A percentile compares a stretch with the other conserved stretches of the same genome.
These are phyloP conservation scores for Microthyrium microscopicum DNA, from an alignment of 2,329 filamentous ascomycete genomes.

Conservation along the genomic window DNA sequence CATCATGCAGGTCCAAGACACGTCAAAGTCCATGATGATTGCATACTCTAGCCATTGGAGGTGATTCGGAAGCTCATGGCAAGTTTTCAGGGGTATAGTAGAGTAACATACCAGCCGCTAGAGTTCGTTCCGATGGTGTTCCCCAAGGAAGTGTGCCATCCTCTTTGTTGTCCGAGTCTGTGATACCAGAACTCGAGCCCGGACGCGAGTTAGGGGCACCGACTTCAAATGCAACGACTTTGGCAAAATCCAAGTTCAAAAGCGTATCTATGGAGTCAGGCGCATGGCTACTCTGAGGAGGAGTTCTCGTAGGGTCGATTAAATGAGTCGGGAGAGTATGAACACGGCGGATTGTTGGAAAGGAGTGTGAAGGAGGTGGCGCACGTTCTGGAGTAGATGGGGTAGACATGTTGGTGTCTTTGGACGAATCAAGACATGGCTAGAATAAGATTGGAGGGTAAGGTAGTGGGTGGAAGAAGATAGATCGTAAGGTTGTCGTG, in stretches of 20 bases:
- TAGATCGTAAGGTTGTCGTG: background rate
- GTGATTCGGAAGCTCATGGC: too few relatives aligned
- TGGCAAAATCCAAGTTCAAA: constrained; percentile 56
- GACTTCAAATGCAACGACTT: constrained; percentile 49
- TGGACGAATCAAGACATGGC: background rate
- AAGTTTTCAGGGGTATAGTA: constrained; percentile 6
- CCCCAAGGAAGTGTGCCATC: constrained; percentile 55
- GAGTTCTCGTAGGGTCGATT: constrained; percentile 15
- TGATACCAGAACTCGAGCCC: constrained; percentile 19
- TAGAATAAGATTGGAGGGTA: background rate
- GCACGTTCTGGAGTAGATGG: constrained; percentile 15
- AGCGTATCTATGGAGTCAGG: constrained; percentile 46
- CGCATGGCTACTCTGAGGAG: constrained; percentile 18
- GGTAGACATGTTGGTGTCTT: constrained; percentile 1
- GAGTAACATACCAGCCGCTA: constrained; percentile 50
- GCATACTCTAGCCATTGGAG: too few relatives aligned
- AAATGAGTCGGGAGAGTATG: constrained; percentile 31
- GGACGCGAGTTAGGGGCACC: constrained; percentile 16
- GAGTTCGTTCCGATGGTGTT: constrained; percentile 61
- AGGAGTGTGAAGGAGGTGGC: constrained; percentile 12
- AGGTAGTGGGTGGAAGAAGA: background rate
- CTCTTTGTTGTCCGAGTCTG: constrained; percentile 24
- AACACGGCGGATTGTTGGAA: constrained; percentile 22
- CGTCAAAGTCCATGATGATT: too few relatives aligned
- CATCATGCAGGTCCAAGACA: too few relatives aligned